Evolutionary conservation across 805 yeast genomes (phyloP), one percentile per base, ranked within the genome.

Genomic region (Wickerhamiella bombiphila): DNA sequence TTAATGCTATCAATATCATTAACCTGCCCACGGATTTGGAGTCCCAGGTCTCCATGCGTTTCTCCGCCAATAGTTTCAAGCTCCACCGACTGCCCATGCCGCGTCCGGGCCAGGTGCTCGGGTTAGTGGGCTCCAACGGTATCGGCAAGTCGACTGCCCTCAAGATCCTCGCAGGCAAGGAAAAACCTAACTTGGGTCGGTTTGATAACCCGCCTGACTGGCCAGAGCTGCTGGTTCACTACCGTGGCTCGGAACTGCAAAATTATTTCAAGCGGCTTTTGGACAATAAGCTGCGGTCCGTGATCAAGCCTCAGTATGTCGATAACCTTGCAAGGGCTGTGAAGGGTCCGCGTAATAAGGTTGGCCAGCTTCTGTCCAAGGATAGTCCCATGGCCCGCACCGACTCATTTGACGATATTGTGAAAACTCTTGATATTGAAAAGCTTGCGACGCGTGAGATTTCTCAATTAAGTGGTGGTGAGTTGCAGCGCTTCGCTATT

Each of bases 51-150:
- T 85, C 97, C 28, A 97, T 91, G 62, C 76, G 98, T 68, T 91
- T 91, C 62, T 82, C 95, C 35, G 98, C 97, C 39, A 91, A 91
- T 62, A 82, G 95, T 39, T 91, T 91, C 75, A 91, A 91, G 62
- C 71, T 91, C 55, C 98, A 91, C 61, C 74, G 98, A 61, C 69
- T 91, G 54, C 98, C 98, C 19, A 86, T 94, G 40, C 98, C 98
- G 46, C 80, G 98, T 64, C 97, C 98, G 2, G 97, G 97, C 43
- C 98, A 91, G 65, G 98, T 91, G 22, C 69, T 91, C 47, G 98
- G 98, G 50, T 72, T 91, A 49, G 98, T 91, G 36, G 98, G 98
- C 54, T 82, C 96, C 43, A 91, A 91, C 68, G 98, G 98, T 85
- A 91, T 91, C 56, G 98, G 98, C 54, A 91, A 91, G 59, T 80